These are phyloP conservation scores for Sinapis alba DNA, from an alignment of 441 rosid genomes.

Conservation along the genomic window DNA sequence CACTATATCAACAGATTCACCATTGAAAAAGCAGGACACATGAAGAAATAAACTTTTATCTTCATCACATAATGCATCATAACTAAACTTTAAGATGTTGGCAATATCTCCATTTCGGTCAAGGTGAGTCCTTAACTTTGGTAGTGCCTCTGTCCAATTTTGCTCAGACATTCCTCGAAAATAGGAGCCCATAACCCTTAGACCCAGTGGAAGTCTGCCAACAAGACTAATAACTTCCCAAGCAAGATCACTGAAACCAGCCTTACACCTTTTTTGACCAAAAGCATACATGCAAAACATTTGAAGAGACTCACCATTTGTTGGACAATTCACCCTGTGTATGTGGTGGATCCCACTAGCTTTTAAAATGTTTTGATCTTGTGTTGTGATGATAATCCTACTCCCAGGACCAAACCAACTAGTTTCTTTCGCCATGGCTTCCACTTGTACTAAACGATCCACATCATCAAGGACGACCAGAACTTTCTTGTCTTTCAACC, in stretches of 20 bases:
- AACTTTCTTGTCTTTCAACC: not conserved
- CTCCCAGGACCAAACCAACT: not conserved
- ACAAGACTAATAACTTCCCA: not conserved
- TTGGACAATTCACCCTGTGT: not conserved
- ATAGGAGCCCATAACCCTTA: not conserved
- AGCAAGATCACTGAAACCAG: not conserved
- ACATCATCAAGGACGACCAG: not conserved
- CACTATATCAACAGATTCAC: not conserved
- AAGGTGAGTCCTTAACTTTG: not conserved
- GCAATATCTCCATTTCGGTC: not conserved
- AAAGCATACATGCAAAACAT: not conserved
- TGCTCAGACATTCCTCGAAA: not conserved
- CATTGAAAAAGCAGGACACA: not conserved
- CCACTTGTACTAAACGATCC: not conserved
- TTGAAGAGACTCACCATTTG: not conserved
- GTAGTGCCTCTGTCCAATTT: not conserved
- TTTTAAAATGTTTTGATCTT: not conserved
- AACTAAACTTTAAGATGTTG: not conserved
- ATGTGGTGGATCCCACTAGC: not conserved
- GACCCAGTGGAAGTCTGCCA: not conserved
- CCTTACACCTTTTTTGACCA: not conserved
- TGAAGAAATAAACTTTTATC: not conserved
- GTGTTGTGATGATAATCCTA: not conserved
- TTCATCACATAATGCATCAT: not conserved
- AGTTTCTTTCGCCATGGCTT: not conserved